These are phyloP conservation scores for Verticillium nubilum DNA, from an alignment of 2,329 filamentous ascomycete species.

Conservation along the genomic window DNA sequence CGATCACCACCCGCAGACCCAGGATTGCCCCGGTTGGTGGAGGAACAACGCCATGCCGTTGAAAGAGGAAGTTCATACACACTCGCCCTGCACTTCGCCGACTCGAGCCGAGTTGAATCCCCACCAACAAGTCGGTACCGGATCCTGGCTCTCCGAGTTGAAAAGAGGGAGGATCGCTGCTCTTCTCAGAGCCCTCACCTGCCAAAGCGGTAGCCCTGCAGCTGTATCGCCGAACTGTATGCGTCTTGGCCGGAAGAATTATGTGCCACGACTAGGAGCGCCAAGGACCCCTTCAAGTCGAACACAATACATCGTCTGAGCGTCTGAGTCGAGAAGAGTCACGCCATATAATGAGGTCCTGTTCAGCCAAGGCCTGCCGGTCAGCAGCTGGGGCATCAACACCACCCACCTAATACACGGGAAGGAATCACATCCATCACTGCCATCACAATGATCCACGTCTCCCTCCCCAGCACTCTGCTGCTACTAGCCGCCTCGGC, in stretches of 20 bases:
- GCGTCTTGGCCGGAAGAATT: neutral
- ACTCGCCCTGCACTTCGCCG: neutral
- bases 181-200: neutral
- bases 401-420: neutral
- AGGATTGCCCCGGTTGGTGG: neutral
- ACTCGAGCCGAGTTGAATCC: neutral
- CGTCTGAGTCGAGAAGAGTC: neutral
- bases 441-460: neutral
- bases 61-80: neutral
- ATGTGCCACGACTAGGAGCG: neutral
- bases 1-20: no score
- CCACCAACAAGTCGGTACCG: neutral
- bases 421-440: neutral
- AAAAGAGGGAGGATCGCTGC: neutral
- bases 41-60: neutral
- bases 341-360: neutral
- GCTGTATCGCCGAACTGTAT: neutral
- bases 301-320: neutral
- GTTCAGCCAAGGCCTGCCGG: neutral
- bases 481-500: neutral
- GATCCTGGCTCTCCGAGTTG: neutral
- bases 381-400: neutral
- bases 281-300: neutral
- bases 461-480: neutral
- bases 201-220: neutral